A percentile compares a stretch with the other conserved stretches of the same genome.
phyloP scores from a whole-genome alignment of 345 rosid species.

The Clarkia xantiana region DNA sequence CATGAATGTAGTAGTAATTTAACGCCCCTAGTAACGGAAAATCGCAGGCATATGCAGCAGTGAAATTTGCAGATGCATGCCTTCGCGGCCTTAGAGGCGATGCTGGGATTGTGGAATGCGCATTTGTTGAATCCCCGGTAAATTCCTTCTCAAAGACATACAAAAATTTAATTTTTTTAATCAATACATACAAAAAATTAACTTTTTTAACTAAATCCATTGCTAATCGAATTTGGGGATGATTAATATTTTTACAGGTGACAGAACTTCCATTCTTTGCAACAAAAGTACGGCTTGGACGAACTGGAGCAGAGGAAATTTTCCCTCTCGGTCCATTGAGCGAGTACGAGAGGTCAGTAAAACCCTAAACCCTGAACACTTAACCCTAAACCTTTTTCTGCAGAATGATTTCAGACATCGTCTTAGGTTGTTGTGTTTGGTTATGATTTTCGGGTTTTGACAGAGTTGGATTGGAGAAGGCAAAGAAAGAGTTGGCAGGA shows the following conservation, averaged over 20 bases:
- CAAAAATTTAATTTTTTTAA: no score
- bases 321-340: conserved; percentile 67
- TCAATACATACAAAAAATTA: no score
- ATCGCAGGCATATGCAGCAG: conserved; percentile 90
- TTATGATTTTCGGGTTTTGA: not conserved
- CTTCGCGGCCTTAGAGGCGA: conserved; percentile 85
- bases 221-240: no score
- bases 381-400: no score
- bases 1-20: no score
- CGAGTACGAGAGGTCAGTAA: conserved; percentile 62
- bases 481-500: conserved; percentile 63
- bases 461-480: conserved; percentile 74
- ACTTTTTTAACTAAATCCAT: no score
- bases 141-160: conserved; percentile 1
- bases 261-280: conserved; percentile 97
- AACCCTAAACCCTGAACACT: no score
- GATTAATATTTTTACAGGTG: conserved; percentile 29
- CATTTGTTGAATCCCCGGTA: conserved; percentile 77
- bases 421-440: no score
- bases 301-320: conserved; percentile 66
- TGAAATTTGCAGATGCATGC: conserved; percentile 90
- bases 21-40: no score
- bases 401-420: no score
- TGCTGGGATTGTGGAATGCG: conserved; percentile 52
- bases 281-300: conserved; percentile 69